phyloP scores from a whole-genome alignment of 108 stramenopile genomes.

The Pseudonitzschia delicatissima region DNA sequence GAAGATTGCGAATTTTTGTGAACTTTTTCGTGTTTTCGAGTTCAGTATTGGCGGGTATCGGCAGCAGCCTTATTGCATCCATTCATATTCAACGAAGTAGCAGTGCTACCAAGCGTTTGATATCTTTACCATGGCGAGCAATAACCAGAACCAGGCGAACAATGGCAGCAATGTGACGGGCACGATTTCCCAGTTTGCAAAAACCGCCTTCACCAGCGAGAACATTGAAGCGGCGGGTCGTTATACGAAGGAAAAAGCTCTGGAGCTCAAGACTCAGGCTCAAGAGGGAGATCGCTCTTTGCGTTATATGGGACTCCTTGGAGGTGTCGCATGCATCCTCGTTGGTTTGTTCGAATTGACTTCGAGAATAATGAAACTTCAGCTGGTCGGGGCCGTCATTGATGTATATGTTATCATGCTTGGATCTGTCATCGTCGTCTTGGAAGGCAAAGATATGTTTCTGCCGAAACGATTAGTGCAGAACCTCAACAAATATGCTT shows the following conservation, averaged over 20 bases:
- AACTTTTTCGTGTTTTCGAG: too few species aligned
- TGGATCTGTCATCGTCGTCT: conserved; percentile 38
- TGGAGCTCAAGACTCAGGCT: conserved; percentile 28
- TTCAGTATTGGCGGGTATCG: too few species aligned
- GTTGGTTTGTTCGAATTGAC: conserved; percentile 4
- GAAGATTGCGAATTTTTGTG: too few species aligned
- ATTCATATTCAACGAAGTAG: background rate
- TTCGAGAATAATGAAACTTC: conserved; percentile 27
- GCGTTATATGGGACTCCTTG: conserved; percentile 48
- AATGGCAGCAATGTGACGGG: background rate
- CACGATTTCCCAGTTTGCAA: conserved; percentile 19
- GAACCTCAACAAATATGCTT: conserved; percentile 42
- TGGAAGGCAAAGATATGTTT: conserved; percentile 31
- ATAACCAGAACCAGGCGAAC: background rate
- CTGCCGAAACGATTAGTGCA: conserved; percentile 23
- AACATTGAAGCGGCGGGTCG: conserved; percentile 29
- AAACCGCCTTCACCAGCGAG: conserved; percentile 23
- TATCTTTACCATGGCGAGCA: background rate
- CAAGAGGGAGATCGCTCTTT: conserved; percentile 48
- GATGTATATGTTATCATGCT: conserved; percentile 45
- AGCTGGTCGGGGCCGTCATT: conserved; percentile 39
- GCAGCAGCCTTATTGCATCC: too few species aligned
- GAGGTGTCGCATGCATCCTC: conserved; percentile 31
- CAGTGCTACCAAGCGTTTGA: too few species aligned
- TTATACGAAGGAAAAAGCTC: conserved; percentile 31